Evolutionary conservation across 2,329 filamentous ascomycete species (phyloP).

Genomic region (Ophiosphaerella korrae): DNA sequence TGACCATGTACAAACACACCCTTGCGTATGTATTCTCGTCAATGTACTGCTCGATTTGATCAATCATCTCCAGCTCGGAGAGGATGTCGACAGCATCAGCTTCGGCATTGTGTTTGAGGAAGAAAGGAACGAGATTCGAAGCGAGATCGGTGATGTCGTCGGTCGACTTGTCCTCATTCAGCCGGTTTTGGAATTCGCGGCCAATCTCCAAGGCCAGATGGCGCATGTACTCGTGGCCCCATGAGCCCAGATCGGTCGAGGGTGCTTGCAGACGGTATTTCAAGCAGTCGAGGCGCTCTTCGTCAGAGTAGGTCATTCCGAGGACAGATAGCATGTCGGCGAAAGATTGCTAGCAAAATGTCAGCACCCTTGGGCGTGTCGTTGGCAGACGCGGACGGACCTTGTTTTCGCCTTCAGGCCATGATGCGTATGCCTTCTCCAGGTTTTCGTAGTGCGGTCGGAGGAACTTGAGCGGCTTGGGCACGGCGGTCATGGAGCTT

Average conservation of each 20-base stretch:
- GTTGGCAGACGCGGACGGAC: slow-evolving; percentile 47
- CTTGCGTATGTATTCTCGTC: slow-evolving; percentile 92
- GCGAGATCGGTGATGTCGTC: slow-evolving; percentile 87
- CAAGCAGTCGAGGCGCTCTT: slow-evolving; percentile 92
- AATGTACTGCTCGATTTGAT: slow-evolving; percentile 83
- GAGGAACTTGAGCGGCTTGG: slow-evolving; percentile 97
- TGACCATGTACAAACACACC: slow-evolving; percentile 97
- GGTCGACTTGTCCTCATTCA: slow-evolving; percentile 82
- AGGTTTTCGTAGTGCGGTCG: slow-evolving; percentile 94
- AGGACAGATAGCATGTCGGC: slow-evolving; percentile 97
- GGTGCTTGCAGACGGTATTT: slow-evolving; percentile 93
- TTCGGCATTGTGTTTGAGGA: slow-evolving; percentile 96
- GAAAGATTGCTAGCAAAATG: slow-evolving; percentile 64
- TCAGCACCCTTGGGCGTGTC: slow-evolving; percentile 15
- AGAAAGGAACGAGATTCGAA: slow-evolving; percentile 84
- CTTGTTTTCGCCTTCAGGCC: slow-evolving; percentile 84
- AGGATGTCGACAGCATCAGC: slow-evolving; percentile 96
- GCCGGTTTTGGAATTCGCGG: slow-evolving; percentile 85
- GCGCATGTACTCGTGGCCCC: slow-evolving; percentile 98
- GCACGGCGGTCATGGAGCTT: slow-evolving; percentile 98
- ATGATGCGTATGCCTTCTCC: slow-evolving; percentile 85
- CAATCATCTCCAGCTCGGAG: slow-evolving; percentile 97
- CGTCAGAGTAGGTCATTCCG: slow-evolving; percentile 98
- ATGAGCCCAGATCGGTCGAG: slow-evolving; percentile 90
- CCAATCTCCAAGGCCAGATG: slow-evolving; percentile 96